A percentile compares a stretch with the other conserved stretches of the same genome.
phyloP scores from a whole-genome alignment of 1,139 yeast genomes.

The Geotrichum candidum region DNA sequence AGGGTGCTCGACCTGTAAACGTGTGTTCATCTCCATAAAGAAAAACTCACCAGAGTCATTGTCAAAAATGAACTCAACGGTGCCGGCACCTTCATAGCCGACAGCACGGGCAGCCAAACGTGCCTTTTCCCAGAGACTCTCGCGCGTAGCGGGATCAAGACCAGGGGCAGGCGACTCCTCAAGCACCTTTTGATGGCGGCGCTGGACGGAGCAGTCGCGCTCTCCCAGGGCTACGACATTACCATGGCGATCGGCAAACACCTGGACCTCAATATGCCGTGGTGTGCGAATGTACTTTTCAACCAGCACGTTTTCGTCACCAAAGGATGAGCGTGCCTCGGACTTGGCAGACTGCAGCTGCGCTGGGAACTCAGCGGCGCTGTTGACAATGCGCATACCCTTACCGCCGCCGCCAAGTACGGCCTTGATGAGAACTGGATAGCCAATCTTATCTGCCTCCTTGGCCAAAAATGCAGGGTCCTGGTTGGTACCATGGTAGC shows the following conservation, averaged over 20 bases:
- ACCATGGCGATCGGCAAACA: slow-evolving; percentile 43
- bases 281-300: slow-evolving; percentile 44
- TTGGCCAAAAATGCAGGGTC: slow-evolving; percentile 32
- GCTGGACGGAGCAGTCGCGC: slow-evolving; percentile 46
- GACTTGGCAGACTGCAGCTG: slow-evolving; percentile 40
- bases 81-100: slow-evolving; percentile 57
- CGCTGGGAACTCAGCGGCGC: slow-evolving; percentile 34
- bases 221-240: slow-evolving; percentile 44
- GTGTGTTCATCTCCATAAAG: slow-evolving; percentile 58
- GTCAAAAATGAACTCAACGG: slow-evolving; percentile 58
- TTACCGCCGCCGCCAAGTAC: slow-evolving; percentile 53
- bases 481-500: slow-evolving; percentile 39
- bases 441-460: slow-evolving; percentile 40
- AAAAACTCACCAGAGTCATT: slow-evolving; percentile 52
- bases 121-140: slow-evolving; percentile 54
- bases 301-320: slow-evolving; percentile 41
- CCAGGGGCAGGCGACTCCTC: slow-evolving; percentile 51
- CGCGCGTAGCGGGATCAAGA: slow-evolving; percentile 46
- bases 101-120: slow-evolving; percentile 51
- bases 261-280: slow-evolving; percentile 45
- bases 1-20: slow-evolving; percentile 60
- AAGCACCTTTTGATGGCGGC: slow-evolving; percentile 47
- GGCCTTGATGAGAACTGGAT: slow-evolving; percentile 46
- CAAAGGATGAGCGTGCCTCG: slow-evolving; percentile 41
- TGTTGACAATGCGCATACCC: slow-evolving; percentile 42